Evolutionary conservation across 371 early-diverging fungal genomes (phyloP).

Genomic region (Mucor ambiguus): DNA sequence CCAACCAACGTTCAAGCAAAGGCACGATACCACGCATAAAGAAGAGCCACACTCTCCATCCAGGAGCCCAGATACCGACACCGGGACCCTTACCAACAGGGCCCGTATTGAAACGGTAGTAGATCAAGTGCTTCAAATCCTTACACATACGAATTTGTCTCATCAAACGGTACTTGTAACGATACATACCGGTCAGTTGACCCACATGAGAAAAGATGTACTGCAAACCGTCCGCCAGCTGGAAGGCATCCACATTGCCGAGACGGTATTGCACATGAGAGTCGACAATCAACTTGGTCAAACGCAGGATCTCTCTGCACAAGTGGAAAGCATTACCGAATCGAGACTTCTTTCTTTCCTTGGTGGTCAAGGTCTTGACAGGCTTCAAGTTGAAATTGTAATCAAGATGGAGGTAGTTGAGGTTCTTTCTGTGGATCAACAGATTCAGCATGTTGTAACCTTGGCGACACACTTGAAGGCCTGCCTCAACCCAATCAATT

Average conservation of each 20-base stretch:
- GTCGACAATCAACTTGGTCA: conserved; percentile 98
- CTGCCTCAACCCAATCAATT: conserved; percentile 99
- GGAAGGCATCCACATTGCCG: conserved; percentile 96
- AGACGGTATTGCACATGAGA: conserved; percentile 97
- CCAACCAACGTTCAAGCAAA: conserved; percentile 96
- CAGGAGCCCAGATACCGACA: conserved; percentile 99
- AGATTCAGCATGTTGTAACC: conserved; percentile 99
- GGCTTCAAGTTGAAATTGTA: conserved; percentile 99
- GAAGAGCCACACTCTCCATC: conserved; percentile 99
- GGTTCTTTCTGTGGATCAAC: conserved; percentile 95
- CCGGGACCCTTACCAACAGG: conserved; percentile 98
- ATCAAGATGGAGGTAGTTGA: conserved; percentile 97
- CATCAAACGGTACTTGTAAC: conserved; percentile 99
- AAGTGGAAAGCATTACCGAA: conserved; percentile 99
- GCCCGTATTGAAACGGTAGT: conserved; percentile 96
- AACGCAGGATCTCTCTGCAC: conserved; percentile 94
- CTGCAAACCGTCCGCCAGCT: conserved; percentile 97
- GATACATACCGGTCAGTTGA: conserved; percentile 99
- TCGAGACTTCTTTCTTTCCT: conserved; percentile 99
- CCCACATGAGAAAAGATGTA: conserved; percentile 99
- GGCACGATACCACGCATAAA: conserved; percentile 99
- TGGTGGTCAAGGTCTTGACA: conserved; percentile 98
- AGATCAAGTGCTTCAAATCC: conserved; percentile 95
- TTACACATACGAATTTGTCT: conserved; percentile 97
- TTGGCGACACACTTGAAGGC: conserved; percentile 97